A percentile compares a stretch with the other conserved stretches of the same genome.
Conservation (phyloP, 495 filamentous ascomycete genomes). For the Talaromyces proteolyticus region DNA sequence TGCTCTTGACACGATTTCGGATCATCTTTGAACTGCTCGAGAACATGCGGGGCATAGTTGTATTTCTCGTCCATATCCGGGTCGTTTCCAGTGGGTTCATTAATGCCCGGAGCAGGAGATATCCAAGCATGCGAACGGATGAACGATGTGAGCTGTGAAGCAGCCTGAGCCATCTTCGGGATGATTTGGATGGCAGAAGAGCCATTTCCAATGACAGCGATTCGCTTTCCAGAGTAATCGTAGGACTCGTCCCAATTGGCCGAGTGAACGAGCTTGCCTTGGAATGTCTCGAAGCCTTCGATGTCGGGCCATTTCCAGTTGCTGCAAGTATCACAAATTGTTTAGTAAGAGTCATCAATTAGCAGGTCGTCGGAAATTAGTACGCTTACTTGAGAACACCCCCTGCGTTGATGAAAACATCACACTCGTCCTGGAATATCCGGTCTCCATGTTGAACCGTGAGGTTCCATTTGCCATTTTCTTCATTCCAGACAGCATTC, state of each 20-base stretch:
- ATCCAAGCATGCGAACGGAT: slow-evolving; percentile 22
- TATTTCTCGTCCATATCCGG: slow-evolving; percentile 30
- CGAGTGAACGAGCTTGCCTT: slow-evolving; percentile 50
- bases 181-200: slow-evolving; percentile 46
- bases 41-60: slow-evolving; percentile 5
- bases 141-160: not conserved
- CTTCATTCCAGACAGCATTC: slow-evolving; percentile 32
- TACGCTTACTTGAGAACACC: slow-evolving; percentile 48
- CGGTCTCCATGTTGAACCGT: slow-evolving; percentile 32
- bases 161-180: slow-evolving; percentile 22
- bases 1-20: slow-evolving; percentile 8
- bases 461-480: slow-evolving; percentile 40
- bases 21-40: slow-evolving; percentile 4
- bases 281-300: slow-evolving; percentile 44
- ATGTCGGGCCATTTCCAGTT: slow-evolving; percentile 51
- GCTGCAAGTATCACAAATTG: slow-evolving; percentile 39
- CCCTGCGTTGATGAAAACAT: slow-evolving; percentile 51
- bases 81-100: slow-evolving; percentile 18
- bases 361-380: too few species aligned
- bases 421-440: slow-evolving; percentile 33
- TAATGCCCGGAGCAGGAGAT: slow-evolving; percentile 13
- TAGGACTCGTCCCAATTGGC: slow-evolving; percentile 53
- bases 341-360: slow-evolving; percentile 50
- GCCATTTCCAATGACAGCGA: slow-evolving; percentile 37
- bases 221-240: slow-evolving; percentile 41